These are phyloP conservation scores for Vitis hybrid DNA, from an alignment of 177 flowering plant genomes.

Conservation along the genomic window DNA sequence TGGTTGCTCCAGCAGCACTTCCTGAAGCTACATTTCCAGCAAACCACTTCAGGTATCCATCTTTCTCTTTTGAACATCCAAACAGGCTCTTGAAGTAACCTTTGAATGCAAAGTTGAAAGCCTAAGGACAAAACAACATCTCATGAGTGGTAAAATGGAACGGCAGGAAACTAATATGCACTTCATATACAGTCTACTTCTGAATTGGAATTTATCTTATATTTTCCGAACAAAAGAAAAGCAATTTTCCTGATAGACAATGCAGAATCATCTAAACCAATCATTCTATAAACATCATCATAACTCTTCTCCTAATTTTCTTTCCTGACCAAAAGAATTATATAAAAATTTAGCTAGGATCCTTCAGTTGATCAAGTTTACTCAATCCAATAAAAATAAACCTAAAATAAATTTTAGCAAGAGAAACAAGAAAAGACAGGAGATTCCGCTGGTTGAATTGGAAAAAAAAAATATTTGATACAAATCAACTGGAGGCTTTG, in stretches of 20 bases:
- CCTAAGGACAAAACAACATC: constrained; percentile 49
- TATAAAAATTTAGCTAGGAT: neutral
- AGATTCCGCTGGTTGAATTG: too few species aligned
- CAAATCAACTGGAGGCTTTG: too few species aligned
- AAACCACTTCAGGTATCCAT: constrained; percentile 87
- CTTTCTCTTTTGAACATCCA: constrained; percentile 88
- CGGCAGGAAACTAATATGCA: constrained; percentile 3
- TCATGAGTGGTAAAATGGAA: constrained; percentile 20
- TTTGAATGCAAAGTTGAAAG: constrained; percentile 97
- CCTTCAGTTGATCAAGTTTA: too few species aligned
- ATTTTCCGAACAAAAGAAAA: neutral
- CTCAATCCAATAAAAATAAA: too few species aligned
- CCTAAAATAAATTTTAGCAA: too few species aligned
- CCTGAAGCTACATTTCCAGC: constrained; percentile 96
- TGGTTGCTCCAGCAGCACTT: constrained; percentile 98
- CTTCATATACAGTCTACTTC: neutral
- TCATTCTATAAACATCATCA: neutral
- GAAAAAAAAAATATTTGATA: too few species aligned
- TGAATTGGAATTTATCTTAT: too few species aligned
- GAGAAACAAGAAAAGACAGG: too few species aligned
- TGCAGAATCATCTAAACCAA: neutral
- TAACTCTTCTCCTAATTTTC: neutral
- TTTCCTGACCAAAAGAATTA: neutral
- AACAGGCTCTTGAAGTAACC: constrained; percentile 81
- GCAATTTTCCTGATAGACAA: neutral